Evolutionary conservation across 345 rosid genomes (phyloP), one percentile per base, ranked within the genome.

Genomic region (Brassica carinata): DNA sequence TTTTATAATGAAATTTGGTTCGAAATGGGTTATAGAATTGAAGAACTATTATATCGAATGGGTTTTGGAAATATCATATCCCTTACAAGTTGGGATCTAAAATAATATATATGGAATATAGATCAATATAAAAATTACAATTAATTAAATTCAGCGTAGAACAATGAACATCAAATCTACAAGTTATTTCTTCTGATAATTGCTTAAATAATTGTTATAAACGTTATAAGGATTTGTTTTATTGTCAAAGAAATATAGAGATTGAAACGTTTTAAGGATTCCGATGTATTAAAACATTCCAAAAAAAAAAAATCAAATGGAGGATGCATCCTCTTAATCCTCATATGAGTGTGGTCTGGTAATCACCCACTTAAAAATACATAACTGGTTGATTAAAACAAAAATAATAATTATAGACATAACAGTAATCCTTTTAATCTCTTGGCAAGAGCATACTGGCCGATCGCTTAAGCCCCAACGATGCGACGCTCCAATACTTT

Each of bases 291-390:
- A 1, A 65, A 65, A 65, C 53, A 51, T 51, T 18, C 55, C 18
- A 31, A 69, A 31, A 23, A 31, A 69, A 31, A 69, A 40, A 40
- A 40, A 17, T 69, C 55, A 63, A 70, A 77, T 19, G 75, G 75
- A 77, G 64, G 64, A 71, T 70, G n/a, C n/a, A n/a, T n/a, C n/a
- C n/a, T n/a, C n/a, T n/a, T n/a, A n/a, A n/a, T n/a, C n/a, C n/a
- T n/a, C n/a, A n/a, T n/a, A n/a, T n/a, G 75, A 71, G 71, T 71
- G 81, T 71, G 71, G 71, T 78, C 81, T 51, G 23, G 57, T 64
- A 77, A 27, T 63, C 76, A 78, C 40, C 76, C 81, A 78, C 81
- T 64, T 48, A 77, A 7, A 30, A 18, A 61, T 18, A 62, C 64
- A 51, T 51, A 51, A 34, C 51, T 78, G 70, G 66, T 71, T 64